Evolutionary conservation across 2,329 filamentous ascomycete species (phyloP).

Genomic region (Orbilia ellipsospora): DNA sequence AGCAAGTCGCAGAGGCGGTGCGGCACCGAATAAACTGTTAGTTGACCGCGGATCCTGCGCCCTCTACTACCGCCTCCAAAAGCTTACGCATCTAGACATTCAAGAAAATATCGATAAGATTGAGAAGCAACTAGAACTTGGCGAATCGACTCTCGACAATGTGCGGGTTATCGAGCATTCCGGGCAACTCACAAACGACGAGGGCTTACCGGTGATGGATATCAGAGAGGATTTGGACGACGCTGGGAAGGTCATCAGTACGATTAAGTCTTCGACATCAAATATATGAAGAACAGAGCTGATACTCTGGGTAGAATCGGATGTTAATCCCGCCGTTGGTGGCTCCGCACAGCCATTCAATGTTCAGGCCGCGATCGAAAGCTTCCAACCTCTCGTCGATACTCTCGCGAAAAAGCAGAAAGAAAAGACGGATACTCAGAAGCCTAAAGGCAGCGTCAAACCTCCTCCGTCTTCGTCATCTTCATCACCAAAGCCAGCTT

Average conservation of each 20-base stretch:
- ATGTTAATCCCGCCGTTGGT: conserved; percentile 23
- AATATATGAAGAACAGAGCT: background rate
- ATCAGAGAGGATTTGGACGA: conserved; percentile 94
- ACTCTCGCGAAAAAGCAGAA: conserved; percentile 55
- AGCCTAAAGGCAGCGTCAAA: conserved; percentile 1
- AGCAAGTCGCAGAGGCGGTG: conserved; percentile 75
- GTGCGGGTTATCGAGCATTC: conserved; percentile 71
- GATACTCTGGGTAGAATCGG: conserved; percentile 27
- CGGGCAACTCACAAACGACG: conserved; percentile 70
- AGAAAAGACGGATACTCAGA: conserved; percentile 27
- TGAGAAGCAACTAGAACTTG: conserved; percentile 75
- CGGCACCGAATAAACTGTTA: conserved; percentile 79
- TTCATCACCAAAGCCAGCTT: conserved; percentile 13
- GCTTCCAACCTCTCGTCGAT: conserved; percentile 54
- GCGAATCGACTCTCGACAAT: conserved; percentile 76
- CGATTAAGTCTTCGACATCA: background rate
- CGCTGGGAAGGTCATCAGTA: conserved; percentile 78
- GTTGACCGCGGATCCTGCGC: conserved; percentile 25
- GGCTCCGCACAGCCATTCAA: conserved; percentile 48
- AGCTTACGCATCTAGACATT: conserved; percentile 68
- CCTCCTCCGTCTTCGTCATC: background rate
- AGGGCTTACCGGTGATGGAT: conserved; percentile 82
- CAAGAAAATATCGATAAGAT: conserved; percentile 80
- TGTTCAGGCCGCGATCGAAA: conserved; percentile 46
- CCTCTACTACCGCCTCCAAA: background rate